Evolutionary conservation across 106 monocot genomes (phyloP).

Genomic region (Triglochin maritima): DNA sequence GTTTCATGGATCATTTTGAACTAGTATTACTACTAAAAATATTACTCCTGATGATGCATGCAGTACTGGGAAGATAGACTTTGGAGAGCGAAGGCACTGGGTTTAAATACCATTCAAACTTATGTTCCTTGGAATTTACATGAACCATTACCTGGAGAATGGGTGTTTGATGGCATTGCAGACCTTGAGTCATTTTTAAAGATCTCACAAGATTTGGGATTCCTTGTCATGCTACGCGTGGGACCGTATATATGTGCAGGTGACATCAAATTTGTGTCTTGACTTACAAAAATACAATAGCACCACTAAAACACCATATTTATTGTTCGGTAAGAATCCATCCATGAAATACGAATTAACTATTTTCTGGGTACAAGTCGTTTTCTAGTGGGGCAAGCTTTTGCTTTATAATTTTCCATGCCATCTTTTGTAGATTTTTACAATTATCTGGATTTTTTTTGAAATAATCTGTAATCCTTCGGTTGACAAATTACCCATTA

Average conservation of each 20-base stretch:
- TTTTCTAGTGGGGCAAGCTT: too few species aligned
- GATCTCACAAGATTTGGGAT: slow-evolving; percentile 64
- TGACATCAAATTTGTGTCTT: slow-evolving; percentile 1
- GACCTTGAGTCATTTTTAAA: slow-evolving; percentile 67
- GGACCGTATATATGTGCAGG: slow-evolving; percentile 99
- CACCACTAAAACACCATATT: too few species aligned
- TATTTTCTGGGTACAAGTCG: too few species aligned
- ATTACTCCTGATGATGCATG: slow-evolving; percentile 12
- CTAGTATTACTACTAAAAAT: background rate
- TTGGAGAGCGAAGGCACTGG: slow-evolving; percentile 80
- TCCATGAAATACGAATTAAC: too few species aligned
- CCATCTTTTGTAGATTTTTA: too few species aligned
- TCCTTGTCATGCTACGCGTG: slow-evolving; percentile 84
- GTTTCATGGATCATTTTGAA: background rate
- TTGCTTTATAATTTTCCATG: too few species aligned
- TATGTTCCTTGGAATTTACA: slow-evolving; percentile 99
- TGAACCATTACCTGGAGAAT: slow-evolving; percentile 61
- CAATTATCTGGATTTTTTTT: too few species aligned
- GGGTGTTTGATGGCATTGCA: slow-evolving; percentile 72
- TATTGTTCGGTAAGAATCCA: too few species aligned
- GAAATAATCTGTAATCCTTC: too few species aligned
- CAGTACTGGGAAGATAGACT: slow-evolving; percentile 95
- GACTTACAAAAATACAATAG: too few species aligned
- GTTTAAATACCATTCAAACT: slow-evolving; percentile 92
- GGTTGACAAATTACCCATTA: too few species aligned